Percentiles rank a stretch among this genome's conserved stretches.
phyloP scores from a whole-genome alignment of 2,329 filamentous ascomycete species.

The Ceratocystis alfenasii region DNA sequence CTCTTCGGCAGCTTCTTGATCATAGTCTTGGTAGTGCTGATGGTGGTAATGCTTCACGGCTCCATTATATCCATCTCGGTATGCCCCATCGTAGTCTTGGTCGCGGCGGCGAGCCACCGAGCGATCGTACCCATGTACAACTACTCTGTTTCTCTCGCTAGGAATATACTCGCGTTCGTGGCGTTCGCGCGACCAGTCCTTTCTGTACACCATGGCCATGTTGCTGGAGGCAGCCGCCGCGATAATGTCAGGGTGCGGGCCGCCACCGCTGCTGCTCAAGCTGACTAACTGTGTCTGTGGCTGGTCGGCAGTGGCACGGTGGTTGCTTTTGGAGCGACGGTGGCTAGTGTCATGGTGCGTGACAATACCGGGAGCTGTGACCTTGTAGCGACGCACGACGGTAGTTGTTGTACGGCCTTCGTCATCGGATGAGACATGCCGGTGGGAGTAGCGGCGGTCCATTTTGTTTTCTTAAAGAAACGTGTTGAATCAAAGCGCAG shows the following conservation, averaged over 20 bases:
- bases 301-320: slow-evolving; percentile 22
- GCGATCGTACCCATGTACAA: slow-evolving; percentile 18
- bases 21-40: slow-evolving; percentile 30
- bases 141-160: slow-evolving; percentile 8
- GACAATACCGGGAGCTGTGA: slow-evolving; percentile 33
- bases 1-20: neutral
- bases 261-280: slow-evolving; percentile 30
- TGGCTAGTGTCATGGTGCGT: slow-evolving; percentile 37
- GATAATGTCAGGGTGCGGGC: slow-evolving; percentile 24
- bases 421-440: slow-evolving; percentile 33
- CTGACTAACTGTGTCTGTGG: slow-evolving; percentile 42
- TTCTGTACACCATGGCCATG: slow-evolving; percentile 28
- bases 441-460: slow-evolving; percentile 22
- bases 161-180: slow-evolving; percentile 46
- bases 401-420: slow-evolving; percentile 36
- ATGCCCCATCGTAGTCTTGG: slow-evolving; percentile 40
- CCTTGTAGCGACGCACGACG: slow-evolving; percentile 44
- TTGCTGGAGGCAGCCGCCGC: slow-evolving; percentile 26
- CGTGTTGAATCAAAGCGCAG: too few species aligned
- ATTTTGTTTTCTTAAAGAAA: neutral
- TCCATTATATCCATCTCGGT: slow-evolving; percentile 27
- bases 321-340: slow-evolving; percentile 33
- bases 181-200: slow-evolving; percentile 28
- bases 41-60: slow-evolving; percentile 28
- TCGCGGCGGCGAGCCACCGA: slow-evolving; percentile 29